Percentiles rank a stretch among this genome's conserved stretches.
Evolutionary conservation across 352 stramenopile species (phyloP).

Genomic region (Phytopythium vexans): DNA sequence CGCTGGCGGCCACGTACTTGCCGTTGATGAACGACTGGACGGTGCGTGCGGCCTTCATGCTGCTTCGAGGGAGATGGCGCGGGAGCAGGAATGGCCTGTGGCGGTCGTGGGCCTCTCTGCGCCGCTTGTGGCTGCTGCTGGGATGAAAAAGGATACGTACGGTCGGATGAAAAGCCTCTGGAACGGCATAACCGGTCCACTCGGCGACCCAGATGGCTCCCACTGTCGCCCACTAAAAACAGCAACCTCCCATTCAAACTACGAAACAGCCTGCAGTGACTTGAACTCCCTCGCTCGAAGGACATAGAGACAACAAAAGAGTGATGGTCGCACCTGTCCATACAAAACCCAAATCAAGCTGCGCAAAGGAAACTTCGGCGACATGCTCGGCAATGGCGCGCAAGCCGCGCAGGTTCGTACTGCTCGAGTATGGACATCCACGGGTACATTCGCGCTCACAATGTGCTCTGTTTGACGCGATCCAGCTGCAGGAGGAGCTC

Average conservation of each 20-base stretch:
- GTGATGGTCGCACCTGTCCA: neutral
- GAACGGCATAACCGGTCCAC: conserved; percentile 4
- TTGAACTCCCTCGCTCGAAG: too few species aligned
- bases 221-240: too few species aligned
- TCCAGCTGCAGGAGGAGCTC: conserved; percentile 28
- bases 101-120: neutral
- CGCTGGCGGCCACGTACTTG: conserved; percentile 33
- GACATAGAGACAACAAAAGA: neutral
- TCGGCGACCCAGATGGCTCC: too few species aligned
- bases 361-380: neutral
- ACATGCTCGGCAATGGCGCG: neutral
- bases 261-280: too few species aligned
- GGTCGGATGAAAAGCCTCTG: neutral
- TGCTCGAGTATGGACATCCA: too few species aligned
- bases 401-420: too few species aligned
- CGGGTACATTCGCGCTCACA: neutral
- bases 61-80: neutral
- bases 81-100: neutral
- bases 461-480: neutral
- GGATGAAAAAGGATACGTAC: neutral
- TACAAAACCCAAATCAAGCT: conserved; percentile 2
- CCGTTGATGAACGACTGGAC: conserved; percentile 78
- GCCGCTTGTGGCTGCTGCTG: neutral
- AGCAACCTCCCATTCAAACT: too few species aligned
- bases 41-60: conserved; percentile 17